phyloP scores from a whole-genome alignment of 805 yeast species.

The Ogataea trehaloabstinens region DNA sequence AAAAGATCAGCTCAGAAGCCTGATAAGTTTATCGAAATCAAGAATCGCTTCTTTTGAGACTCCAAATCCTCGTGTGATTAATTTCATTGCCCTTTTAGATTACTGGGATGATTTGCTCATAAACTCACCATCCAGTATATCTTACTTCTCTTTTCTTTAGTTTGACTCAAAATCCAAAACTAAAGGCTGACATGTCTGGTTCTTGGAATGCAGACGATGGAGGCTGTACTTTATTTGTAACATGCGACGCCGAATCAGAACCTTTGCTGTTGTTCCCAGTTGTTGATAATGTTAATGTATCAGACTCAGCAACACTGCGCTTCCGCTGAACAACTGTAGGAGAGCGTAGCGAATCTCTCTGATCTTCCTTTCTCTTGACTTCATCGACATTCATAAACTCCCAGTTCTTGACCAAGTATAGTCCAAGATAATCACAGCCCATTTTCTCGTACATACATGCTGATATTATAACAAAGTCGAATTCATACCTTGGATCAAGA shows the following conservation, averaged over 20 bases:
- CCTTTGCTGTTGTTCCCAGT: too few species aligned
- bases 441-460: conserved; percentile 70
- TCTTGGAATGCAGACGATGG: conserved; percentile 60
- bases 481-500: conserved; percentile 49
- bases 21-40: conserved; percentile 4
- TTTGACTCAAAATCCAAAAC: conserved; percentile 39
- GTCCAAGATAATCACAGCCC: conserved; percentile 86
- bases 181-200: conserved; percentile 75
- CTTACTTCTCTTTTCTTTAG: conserved; percentile 20
- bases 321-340: neutral
- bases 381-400: conserved; percentile 36
- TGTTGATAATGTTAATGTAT: neutral
- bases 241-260: conserved; percentile 4
- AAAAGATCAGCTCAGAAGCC: neutral
- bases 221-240: conserved; percentile 34
- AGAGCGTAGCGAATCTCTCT: neutral
- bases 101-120: conserved; percentile 20
- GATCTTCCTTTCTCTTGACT: neutral
- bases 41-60: conserved; percentile 6
- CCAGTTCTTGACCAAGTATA: conserved; percentile 68
- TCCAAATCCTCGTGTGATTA: conserved; percentile 13
- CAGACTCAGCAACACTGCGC: neutral
- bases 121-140: conserved; percentile 18
- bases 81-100: conserved; percentile 13
- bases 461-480: conserved; percentile 58